These are phyloP conservation scores for Drechslerella coelobrocha DNA, from an alignment of 2,329 filamentous ascomycete genomes.

Conservation along the genomic window DNA sequence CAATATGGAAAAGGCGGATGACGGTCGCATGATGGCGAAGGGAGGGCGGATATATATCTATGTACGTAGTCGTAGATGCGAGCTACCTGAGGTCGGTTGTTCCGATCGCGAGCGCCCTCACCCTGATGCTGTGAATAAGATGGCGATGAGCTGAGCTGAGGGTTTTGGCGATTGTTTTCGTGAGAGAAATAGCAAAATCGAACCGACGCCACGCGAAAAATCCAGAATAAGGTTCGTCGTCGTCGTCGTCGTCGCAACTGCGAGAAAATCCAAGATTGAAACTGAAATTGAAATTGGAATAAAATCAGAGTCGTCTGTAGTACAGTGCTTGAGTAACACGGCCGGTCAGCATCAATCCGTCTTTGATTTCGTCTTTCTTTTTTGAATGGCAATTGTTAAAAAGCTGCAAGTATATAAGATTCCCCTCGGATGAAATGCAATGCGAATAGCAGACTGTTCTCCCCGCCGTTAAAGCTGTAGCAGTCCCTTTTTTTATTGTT, in stretches of 20 bases:
- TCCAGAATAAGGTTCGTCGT: not conserved
- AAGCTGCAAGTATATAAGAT: too few species aligned
- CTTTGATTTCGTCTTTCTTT: not conserved
- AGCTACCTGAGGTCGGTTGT: not conserved
- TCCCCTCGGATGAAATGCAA: not conserved
- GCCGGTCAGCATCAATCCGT: constrained; percentile 6
- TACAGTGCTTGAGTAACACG: not conserved
- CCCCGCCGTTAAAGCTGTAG: not conserved
- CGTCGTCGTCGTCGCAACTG: constrained; percentile 33
- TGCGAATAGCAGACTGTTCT: not conserved
- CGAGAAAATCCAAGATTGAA: not conserved
- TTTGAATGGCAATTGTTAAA: too few species aligned
- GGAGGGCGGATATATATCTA: not conserved
- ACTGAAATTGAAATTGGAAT: not conserved
- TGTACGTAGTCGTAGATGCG: not conserved
- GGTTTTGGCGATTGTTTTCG: not conserved
- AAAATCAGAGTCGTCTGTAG: constrained; percentile 7
- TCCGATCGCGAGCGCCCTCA: not conserved
- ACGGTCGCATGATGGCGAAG: constrained; percentile 37
- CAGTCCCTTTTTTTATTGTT: not conserved
- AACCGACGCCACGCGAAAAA: not conserved
- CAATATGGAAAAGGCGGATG: constrained; percentile 30
- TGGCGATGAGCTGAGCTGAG: not conserved
- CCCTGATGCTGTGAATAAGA: not conserved
- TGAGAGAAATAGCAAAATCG: constrained; percentile 11